Evolutionary conservation across 1,284 basidiomycete genomes (phyloP).

Genomic region (Cystodermella granulosa): DNA sequence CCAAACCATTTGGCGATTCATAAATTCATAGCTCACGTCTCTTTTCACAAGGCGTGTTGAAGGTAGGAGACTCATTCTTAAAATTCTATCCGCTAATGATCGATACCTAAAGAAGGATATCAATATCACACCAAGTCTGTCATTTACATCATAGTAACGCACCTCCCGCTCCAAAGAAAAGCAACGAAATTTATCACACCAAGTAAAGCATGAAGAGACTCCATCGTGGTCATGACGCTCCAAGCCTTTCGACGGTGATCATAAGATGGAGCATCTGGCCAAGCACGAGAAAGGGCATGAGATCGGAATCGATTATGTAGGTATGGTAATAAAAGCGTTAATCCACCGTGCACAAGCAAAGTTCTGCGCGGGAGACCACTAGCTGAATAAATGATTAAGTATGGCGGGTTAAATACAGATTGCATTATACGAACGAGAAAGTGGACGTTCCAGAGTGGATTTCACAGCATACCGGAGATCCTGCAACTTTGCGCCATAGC

Average conservation of each 20-base stretch:
- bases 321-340: constrained; percentile 80
- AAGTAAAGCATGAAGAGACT: constrained; percentile 59
- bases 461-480: constrained; percentile 63
- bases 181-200: constrained; percentile 73
- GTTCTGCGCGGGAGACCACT: constrained; percentile 58
- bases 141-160: constrained; percentile 23
- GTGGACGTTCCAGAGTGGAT: constrained; percentile 15
- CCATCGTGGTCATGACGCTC: constrained; percentile 64
- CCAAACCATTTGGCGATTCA: constrained; percentile 99
- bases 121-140: constrained; percentile 3
- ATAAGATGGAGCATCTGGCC: constrained; percentile 83
- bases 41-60: constrained; percentile 67
- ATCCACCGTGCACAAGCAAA: constrained; percentile 63
- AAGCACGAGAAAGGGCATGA: constrained; percentile 76
- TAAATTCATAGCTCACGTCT: constrained; percentile 95
- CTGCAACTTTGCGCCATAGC: constrained; percentile 89
- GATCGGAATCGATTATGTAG: constrained; percentile 67
- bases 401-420: constrained; percentile 4
- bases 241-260: constrained; percentile 74
- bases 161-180: constrained; percentile 87
- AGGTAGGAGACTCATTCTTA: constrained; percentile 77
- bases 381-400: constrained; percentile 35
- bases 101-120: constrained; percentile 62
- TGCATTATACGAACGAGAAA: constrained; percentile 34
- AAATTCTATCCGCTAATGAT: constrained; percentile 75